Evolutionary conservation across 768 basidiomycete species (phyloP), one percentile per base, ranked within the genome.

Genomic region (Lactarius vividus): DNA sequence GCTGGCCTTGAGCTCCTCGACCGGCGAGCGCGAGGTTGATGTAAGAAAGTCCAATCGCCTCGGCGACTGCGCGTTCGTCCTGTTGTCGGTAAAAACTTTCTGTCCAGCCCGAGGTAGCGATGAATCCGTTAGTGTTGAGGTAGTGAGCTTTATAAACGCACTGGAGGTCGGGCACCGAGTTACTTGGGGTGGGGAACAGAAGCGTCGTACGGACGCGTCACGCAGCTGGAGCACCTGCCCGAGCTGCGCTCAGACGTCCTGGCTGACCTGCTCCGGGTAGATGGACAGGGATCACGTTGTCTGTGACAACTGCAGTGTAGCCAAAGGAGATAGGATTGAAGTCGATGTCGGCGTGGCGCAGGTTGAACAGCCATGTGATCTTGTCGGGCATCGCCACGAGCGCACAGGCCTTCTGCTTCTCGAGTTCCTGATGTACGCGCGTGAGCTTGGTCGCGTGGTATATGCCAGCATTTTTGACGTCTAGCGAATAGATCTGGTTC

Each of bases 251-350:
- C 80, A 79, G 15, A 88, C 79, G 29, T 82, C 79, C 29, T 82
- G 78, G 15, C 78, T 77, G 33, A 85, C 68, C 61, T 85, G 84
- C 0, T 72, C 69, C 26, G 77, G 72, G 59, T 94, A 79, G 62
- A 94, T 77, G 76, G 95, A 98, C 2, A 98, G 78, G 78, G 6
- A 81, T 76, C 9, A 85, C 85, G 5, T 58, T 77, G 68, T 81
- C 79, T 44, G 65, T 76, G 11, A 86, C 89, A 42, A 98, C 79
- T 37, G 94, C 82, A 2, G 94, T 91, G 74, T 95, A 97, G 0
- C 93, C 86, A 73, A 96, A 98, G 81, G 96, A 96, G 20, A 97
- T 94, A 4, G 88, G 88, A 67, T 97, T 98, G 77, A 84, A 98
- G 39, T 88, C 87, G 72, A 98, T 96, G 74, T 98, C 96, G 3